Evolutionary conservation across 108 stramenopile genomes (phyloP), one percentile per base, ranked within the genome.

Genomic region (Poteriospumella lacustris): DNA sequence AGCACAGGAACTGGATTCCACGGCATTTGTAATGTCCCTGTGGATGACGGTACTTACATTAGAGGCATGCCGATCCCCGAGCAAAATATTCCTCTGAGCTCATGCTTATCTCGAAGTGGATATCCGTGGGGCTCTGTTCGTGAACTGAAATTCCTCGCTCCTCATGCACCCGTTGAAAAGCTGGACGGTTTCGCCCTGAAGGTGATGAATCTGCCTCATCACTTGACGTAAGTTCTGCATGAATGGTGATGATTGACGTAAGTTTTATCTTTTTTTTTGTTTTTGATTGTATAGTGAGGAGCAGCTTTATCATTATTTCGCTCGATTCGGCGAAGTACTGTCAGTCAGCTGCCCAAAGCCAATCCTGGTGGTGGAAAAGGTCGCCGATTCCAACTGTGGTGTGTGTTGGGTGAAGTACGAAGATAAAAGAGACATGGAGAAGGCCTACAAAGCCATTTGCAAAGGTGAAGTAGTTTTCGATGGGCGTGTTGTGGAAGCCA

Each of bases 381-480:
- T 64, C 15, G 28, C 24, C 9, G 29, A 64, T 64, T 34, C 60
- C 29, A 64, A 64, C 38, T 68, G 81, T 26, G 85, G 85, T 2
- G 83, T 81, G 38, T 82, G 79, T 0, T 85, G 83, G 42, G 85
- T 85, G 39, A 79, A 82, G 39, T 85, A 70, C 83, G 5, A 81
- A 34, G 81, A 85, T 34, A 77, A 82, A 79, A 75, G 79, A 2
- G 83, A 85, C 64, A 82, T 82, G 1, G 82, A 85, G 34, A 58
- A 77, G 3, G 85, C 85, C 40, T 24, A 83, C 1, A 69, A 78
- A 36, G 69, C 58, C 36, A 78, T 85, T 64, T 3, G 36, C 5
- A 9, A 33, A 64, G 60, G 60, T 3, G 24, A 19, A 31, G 60
- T 64, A 31, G 12, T 12, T 5, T 64, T 64, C 36, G 24, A 64